Evolutionary conservation across 768 basidiomycete species (phyloP).

Genomic region (Rhodotorula kratochvilovae): DNA sequence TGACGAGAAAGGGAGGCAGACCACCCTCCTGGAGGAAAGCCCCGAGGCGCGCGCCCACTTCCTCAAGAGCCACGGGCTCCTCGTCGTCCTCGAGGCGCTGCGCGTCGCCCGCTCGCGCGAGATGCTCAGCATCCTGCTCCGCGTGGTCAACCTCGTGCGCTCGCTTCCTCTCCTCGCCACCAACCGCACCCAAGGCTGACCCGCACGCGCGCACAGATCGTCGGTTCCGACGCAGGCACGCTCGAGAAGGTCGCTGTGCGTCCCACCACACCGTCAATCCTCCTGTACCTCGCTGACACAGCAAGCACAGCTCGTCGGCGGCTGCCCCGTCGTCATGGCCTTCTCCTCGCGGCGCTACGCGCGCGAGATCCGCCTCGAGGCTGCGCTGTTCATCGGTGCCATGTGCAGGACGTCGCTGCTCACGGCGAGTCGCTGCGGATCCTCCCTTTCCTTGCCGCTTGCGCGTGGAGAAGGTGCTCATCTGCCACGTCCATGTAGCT

Average conservation of each 20-base stretch:
- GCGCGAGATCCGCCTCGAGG: constrained; percentile 87
- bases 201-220: constrained; percentile 46
- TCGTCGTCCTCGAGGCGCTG: constrained; percentile 87
- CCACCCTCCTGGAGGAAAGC: constrained; percentile 67
- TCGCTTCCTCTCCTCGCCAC: constrained; percentile 37
- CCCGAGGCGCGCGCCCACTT: constrained; percentile 84
- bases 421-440: constrained; percentile 50
- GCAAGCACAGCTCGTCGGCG: constrained; percentile 53
- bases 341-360: constrained; percentile 94
- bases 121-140: constrained; percentile 74
- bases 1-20: constrained; percentile 50
- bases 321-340: constrained; percentile 92
- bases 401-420: constrained; percentile 87
- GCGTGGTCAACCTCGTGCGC: constrained; percentile 78
- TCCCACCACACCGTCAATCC: background rate
- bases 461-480: too few species aligned
- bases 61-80: constrained; percentile 87
- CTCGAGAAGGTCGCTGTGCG: constrained; percentile 94
- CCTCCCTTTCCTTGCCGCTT: too few species aligned
- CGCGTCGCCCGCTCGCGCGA: constrained; percentile 82
- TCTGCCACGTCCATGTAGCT: too few species aligned
- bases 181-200: background rate
- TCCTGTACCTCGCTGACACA: too few species aligned
- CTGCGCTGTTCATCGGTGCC: constrained; percentile 86
- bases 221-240: constrained; percentile 68